Evolutionary conservation across 768 basidiomycete species (phyloP), one percentile per base, ranked within the genome.

Genomic region (Trichaptum fuscoviolaceum): DNA sequence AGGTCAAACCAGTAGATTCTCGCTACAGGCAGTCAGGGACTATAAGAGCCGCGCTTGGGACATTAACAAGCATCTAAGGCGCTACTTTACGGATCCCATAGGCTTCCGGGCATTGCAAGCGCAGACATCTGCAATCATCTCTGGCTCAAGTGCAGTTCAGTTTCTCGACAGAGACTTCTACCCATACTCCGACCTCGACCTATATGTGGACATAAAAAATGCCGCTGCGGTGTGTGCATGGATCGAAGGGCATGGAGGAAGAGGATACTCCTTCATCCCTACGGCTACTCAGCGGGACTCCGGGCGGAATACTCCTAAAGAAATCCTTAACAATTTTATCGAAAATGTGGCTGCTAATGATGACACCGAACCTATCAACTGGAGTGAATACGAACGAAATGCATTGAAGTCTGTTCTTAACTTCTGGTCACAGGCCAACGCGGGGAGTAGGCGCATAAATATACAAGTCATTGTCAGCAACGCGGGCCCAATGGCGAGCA

Each of bases 1-100:
- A 25, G 59, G 17, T 20, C 59, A 17, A 24, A 61, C 59, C 3
- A 15, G 59, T 17, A 15, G 30, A 61, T 12, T 12, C 5, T 15
- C 23, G 17, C 12, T 2, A 3, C 17, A 61, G 12, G 59, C 30
- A 7, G 30, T 34, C 17, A 17, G 30, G 17, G 15, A 25, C 12
- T 61, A 61, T 1, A 74, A 75, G 36, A 70, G 70, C 17, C 65
- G 57, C 0, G 34, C 35, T 52, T 65, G 12, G n/a, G 30, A 65
- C 25, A 61, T 65, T 15, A 25, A 65, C 24, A 65, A 35, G 18
- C 65, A 65, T 24, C n/a, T 65, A 17, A 7, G 23, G n/a, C 59
- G 34, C 7, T 65, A 63, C 24, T 61, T 65, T 8, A 34, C 30
- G 25, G 58, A 63, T 35, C 52, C 57, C 12, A 20, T 67, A 7